A percentile compares a stretch with the other conserved stretches of the same genome.
phyloP scores from a whole-genome alignment of 1,284 basidiomycete species.

The Trametes pubescens region DNA sequence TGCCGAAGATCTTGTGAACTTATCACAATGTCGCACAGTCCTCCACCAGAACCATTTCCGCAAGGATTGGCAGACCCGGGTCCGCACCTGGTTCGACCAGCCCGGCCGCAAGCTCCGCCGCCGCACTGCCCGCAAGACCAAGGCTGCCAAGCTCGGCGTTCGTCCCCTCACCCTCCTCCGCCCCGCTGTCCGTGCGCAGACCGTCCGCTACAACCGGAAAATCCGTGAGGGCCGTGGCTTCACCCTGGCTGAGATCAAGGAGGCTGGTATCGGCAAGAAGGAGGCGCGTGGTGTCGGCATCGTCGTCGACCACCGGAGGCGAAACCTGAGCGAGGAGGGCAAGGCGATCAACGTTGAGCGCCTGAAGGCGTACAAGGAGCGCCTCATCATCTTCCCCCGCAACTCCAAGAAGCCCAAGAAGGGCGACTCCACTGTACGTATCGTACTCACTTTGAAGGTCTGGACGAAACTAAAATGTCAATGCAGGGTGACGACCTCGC shows the following conservation, averaged over 20 bases:
- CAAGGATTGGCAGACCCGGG: conserved; percentile 97
- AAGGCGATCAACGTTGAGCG: conserved; percentile 96
- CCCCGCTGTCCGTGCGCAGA: conserved; percentile 96
- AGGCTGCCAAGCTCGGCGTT: conserved; percentile 92
- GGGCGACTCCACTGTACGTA: conserved; percentile 87
- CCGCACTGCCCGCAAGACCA: conserved; percentile 91
- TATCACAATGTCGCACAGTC: conserved; percentile 53
- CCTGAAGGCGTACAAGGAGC: conserved; percentile 92
- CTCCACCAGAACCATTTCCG: conserved; percentile 96
- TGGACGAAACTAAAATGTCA: conserved; percentile 13
- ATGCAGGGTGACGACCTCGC: conserved; percentile 85
- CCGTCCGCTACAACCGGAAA: conserved; percentile 99
- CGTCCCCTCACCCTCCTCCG: conserved; percentile 93
- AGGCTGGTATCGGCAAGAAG: conserved; percentile 95
- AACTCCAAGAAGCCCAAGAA: conserved; percentile 96
- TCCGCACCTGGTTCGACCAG: conserved; percentile 99
- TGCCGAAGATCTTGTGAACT: conserved; percentile 7
- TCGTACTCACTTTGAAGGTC: conserved; percentile 10
- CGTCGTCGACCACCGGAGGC: conserved; percentile 96
- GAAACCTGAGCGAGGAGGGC: conserved; percentile 97
- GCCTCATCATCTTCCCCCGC: conserved; percentile 93
- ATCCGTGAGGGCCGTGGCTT: conserved; percentile 98
- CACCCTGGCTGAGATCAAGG: conserved; percentile 93
- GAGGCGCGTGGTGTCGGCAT: conserved; percentile 94
- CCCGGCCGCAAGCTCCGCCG: conserved; percentile 98